These are phyloP conservation scores for Termitomyces sp. DNA, from an alignment of 768 basidiomycete species.

Conservation along the genomic window DNA sequence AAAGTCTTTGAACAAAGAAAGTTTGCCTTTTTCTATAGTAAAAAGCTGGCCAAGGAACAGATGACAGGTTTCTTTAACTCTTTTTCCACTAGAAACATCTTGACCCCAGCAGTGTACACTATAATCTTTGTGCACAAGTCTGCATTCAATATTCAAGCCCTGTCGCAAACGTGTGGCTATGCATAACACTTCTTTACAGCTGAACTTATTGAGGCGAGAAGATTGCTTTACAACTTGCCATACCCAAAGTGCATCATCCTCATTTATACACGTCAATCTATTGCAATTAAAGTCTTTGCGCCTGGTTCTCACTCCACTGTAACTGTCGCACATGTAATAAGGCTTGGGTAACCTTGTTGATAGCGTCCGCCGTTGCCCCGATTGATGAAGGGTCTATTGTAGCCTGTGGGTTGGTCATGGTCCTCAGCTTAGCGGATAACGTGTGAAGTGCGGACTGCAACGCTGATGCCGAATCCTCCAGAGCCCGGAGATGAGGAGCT, in stretches of 20 bases:
- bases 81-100: too few relatives aligned
- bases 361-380: constrained; percentile 60
- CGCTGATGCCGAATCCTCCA: constrained; percentile 36
- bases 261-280: not conserved
- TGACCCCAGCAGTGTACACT: too few relatives aligned
- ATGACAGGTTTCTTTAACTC: too few relatives aligned
- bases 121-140: constrained; percentile 2
- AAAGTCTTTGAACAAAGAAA: too few relatives aligned
- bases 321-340: constrained; percentile 55
- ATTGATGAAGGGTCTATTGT: constrained; percentile 45
- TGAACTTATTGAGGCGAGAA: not conserved
- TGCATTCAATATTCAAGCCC: not conserved
- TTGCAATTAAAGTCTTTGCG: constrained; percentile 9
- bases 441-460: constrained; percentile 48
- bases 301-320: constrained; percentile 40
- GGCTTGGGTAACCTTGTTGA: constrained; percentile 60
- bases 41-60: too few relatives aligned
- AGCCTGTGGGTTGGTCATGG: constrained; percentile 32
- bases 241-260: not conserved
- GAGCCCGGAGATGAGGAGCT: constrained; percentile 12
- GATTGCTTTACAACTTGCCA: not conserved
- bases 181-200: not conserved
- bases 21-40: too few relatives aligned
- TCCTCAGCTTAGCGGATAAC: constrained; percentile 46
- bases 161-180: not conserved